Base-by-base conservation (phyloP, 768 basidiomycete species). In the Kockovaella imperatae region DNA sequence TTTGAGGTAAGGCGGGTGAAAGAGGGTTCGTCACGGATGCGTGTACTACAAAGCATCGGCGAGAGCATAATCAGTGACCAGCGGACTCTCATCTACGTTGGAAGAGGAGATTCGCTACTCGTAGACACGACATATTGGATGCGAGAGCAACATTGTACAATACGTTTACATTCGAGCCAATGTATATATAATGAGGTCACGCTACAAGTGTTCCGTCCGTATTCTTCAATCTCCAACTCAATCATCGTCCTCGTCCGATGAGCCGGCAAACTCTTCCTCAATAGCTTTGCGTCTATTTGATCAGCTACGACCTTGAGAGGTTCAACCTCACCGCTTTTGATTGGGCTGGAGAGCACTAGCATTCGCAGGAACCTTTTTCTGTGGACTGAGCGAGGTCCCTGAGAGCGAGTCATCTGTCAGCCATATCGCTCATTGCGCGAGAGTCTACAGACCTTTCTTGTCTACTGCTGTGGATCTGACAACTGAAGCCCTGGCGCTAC, bases 231-330 rank as follows among this genome's bases (percentile, higher is more conserved):
- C n/a, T n/a, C n/a, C n/a, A n/a, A n/a, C n/a, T n/a, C n/a, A n/a
- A n/a, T 54, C 49, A 30, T 56, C 57, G 23, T 56, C 54, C 13
- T 53, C 54, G 35, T 47, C 45, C 23, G 41, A 42, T 23, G 48
- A 50, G 3, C 60, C 64, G 1, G 60, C 64, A 47, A 66, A 66
- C 29, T 66, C 64, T 39, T 66, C 64, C 39, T 54, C 64, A 0
- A 62, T 56, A 0, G 48, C 55, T 42, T 66, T 62, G 21, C 64
- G 60, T 28, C 64, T 66, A 23, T 17, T 24, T 32, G 28, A 23
- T 21, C 29, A 40, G 38, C 23, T 25, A 1, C 18, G n/a, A 31
- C 48, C 7, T 8, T 36, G 6, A 26, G 17, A 28, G 17, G 21
- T 5, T 8, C 18, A 38, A 11, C 8, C 52, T 40, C 36, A 52